Percentiles rank a stretch among this genome's conserved stretches.
phyloP scores from a whole-genome alignment of 2,329 filamentous ascomycete genomes.

The Fusarium luffae region DNA sequence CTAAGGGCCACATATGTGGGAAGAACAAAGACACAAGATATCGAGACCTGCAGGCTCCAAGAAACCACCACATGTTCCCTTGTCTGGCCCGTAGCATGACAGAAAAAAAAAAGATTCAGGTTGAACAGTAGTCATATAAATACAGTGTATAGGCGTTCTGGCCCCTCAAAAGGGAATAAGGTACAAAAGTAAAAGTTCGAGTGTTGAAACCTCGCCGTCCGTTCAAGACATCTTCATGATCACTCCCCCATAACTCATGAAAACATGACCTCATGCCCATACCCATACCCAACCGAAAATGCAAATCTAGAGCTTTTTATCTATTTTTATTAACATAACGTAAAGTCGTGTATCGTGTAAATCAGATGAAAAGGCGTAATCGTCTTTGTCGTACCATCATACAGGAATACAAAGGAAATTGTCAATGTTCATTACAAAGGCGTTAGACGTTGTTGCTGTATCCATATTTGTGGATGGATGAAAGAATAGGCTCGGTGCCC shows the following conservation, averaged over 20 bases:
- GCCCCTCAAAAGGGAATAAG: background rate
- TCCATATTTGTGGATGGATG: conserved; percentile 23
- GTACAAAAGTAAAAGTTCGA: background rate
- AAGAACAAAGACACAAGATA: background rate
- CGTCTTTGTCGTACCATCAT: conserved; percentile 18
- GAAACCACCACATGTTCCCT: background rate
- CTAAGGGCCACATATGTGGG: background rate
- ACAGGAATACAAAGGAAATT: conserved; percentile 14
- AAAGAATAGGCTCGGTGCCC: conserved; percentile 19
- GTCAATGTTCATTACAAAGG: conserved; percentile 7
- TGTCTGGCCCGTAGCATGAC: background rate
- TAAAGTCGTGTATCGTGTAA: conserved; percentile 18
- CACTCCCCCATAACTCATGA: background rate
- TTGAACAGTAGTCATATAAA: background rate
- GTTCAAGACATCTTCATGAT: background rate
- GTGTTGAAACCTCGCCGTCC: background rate
- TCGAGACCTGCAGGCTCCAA: background rate
- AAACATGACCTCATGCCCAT: background rate
- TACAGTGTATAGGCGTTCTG: background rate
- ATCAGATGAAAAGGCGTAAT: background rate
- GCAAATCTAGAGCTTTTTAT: conserved; percentile 21
- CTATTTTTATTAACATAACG: conserved; percentile 18
- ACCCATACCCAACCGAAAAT: background rate
- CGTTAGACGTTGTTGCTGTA: conserved; percentile 20
- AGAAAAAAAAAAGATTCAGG: background rate